Conservation (phyloP, 2,329 filamentous ascomycete species). For the Pestalotiopsis fici region DNA sequence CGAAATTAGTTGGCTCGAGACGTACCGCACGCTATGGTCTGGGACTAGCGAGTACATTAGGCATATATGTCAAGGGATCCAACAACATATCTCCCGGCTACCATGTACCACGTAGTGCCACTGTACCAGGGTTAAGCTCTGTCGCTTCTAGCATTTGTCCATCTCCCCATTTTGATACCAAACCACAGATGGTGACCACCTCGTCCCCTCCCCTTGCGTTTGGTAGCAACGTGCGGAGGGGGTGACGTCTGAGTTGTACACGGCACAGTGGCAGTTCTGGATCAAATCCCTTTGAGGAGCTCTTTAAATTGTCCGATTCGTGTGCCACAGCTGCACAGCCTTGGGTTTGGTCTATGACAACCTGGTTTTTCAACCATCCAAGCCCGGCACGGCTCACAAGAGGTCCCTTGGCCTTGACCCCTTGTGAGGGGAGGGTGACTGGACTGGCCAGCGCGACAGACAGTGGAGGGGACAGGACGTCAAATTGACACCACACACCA, state of each 20-base stretch:
- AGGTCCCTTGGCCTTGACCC: not conserved
- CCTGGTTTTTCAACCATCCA: not conserved
- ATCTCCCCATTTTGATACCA: not conserved
- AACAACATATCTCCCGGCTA: not conserved
- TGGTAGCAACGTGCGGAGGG: not conserved
- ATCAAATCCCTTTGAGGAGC: not conserved
- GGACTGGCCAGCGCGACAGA: not conserved
- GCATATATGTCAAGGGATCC: too few relatives aligned
- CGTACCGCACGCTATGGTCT: not conserved
- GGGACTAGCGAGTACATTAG: not conserved
- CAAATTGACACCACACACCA: too few relatives aligned
- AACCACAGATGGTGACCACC: not conserved
- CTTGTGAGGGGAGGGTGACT: not conserved
- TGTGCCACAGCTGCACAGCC: not conserved
- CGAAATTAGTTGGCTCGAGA: not conserved
- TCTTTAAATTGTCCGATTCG: constrained; percentile 1
- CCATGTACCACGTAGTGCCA: not conserved
- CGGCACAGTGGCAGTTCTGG: not conserved
- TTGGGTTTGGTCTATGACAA: not conserved
- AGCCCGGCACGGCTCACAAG: not conserved
- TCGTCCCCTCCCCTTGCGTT: not conserved
- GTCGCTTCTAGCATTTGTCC: not conserved
- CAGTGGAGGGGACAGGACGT: too few relatives aligned
- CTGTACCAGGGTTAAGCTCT: not conserved
- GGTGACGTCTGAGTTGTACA: not conserved